Base-by-base conservation (phyloP, 2,329 filamentous ascomycete genomes). In the Fusarium albidum region DNA sequence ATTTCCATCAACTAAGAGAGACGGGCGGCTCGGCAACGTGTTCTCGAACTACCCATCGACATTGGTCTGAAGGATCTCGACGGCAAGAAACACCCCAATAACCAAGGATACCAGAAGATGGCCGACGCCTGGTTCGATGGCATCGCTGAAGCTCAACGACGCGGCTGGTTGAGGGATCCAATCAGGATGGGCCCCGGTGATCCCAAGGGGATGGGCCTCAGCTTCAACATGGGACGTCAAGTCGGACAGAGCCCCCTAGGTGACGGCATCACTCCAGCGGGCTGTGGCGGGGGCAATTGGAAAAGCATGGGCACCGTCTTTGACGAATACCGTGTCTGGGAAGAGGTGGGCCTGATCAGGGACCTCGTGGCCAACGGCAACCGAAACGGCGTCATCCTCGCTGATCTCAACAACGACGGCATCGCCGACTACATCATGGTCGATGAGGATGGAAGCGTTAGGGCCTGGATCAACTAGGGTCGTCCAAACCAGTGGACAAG, bases 51-150 rank as follows among this genome's bases (percentile, higher is more conserved):
- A 0, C 49, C 57, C 0, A 61, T 61, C 4, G 43, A 58, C 26
- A 61, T 61, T 0, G 42, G 35, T 2, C 32, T 51, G 21, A 35
- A 29, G 5, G 58, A 61, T 28, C 49, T 61, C 1, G 38, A 14
- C 6, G 58, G 61, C 5, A 18, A 31, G 0, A 61, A 61, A 8
- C 58, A 61, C n/a, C 58, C 58, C 5, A 61, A 61, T 9, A 49
- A 61, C 17, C 14, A 15, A n/a, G 58, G 58, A 1, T 61, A 61
- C 28, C 29, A 58, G 28, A 61, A 61, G 29, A 61, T 61, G 58
- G 53, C 58, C 2, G 25, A 54, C 14, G 57, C 58, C 9, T 61
- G 58, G 58, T 11, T 58, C 5, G 39, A 58, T n/a, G 53, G 39
- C 8, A 61, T 61, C 27, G 7, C 45, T 0, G 45, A 55, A 12